Conservation (phyloP, 1,284 basidiomycete genomes). For the Ceratobasidium sp. region DNA sequence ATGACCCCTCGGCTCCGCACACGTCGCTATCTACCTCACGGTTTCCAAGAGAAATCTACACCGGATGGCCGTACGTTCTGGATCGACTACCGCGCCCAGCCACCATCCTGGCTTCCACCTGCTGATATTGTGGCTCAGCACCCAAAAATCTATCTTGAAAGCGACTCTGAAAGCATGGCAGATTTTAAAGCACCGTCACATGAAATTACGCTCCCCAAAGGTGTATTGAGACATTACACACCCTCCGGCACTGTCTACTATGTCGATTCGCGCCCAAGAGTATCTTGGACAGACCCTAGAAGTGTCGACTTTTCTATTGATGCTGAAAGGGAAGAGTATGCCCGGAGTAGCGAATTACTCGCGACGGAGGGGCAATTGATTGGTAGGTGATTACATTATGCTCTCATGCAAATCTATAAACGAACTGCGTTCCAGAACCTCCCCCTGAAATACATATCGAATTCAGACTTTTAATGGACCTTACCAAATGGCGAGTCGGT, state of each 20-base stretch:
- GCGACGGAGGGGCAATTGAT: neutral
- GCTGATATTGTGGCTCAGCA: constrained; percentile 5
- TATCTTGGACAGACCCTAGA: constrained; percentile 34
- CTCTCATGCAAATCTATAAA: neutral
- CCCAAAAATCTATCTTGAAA: neutral
- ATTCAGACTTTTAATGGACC: constrained; percentile 33
- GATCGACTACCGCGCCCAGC: constrained; percentile 36
- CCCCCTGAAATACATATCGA: constrained; percentile 35
- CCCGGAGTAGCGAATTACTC: constrained; percentile 4
- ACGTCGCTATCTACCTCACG: constrained; percentile 21
- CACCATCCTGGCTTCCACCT: constrained; percentile 36
- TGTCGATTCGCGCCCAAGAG: constrained; percentile 37
- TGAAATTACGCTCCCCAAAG: constrained; percentile 25
- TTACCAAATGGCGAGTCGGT: constrained; percentile 41
- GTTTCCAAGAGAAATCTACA: constrained; percentile 28
- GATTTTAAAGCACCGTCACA: neutral
- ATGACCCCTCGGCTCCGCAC: constrained; percentile 12
- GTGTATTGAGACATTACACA: constrained; percentile 31
- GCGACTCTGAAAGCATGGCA: neutral
- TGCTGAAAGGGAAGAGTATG: constrained; percentile 9
- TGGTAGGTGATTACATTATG: neutral
- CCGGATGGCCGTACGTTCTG: constrained; percentile 38
- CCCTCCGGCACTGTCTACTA: constrained; percentile 35
- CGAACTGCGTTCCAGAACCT: neutral
- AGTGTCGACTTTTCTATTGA: constrained; percentile 28